phyloP scores from a whole-genome alignment of 225 moss, liverwort and hornwort genomes.

The Physcomitrellopsis africana region DNA sequence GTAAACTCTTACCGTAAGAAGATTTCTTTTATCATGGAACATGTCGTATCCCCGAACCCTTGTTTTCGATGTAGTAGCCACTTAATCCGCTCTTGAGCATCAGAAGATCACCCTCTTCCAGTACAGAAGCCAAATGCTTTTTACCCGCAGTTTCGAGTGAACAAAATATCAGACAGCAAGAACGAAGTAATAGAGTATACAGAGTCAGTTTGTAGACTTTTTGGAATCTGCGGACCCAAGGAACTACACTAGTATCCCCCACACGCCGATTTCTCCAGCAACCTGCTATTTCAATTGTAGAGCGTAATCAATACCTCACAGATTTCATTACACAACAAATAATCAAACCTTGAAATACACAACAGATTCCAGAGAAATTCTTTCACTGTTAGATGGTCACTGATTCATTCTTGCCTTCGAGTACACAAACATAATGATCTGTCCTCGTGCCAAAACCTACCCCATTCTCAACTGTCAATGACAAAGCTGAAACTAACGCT shows the following conservation, averaged over 20 bases:
- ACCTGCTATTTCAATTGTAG: conserved; percentile 15
- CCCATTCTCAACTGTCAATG: not conserved
- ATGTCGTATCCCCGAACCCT: not conserved
- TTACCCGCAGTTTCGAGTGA: not conserved
- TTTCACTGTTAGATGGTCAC: not conserved
- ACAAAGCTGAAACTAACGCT: not conserved
- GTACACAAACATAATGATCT: conserved; percentile 9
- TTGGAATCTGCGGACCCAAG: conserved; percentile 10
- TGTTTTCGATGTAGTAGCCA: not conserved
- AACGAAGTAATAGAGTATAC: not conserved
- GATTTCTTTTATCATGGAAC: not conserved
- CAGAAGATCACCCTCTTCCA: not conserved
- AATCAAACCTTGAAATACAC: not conserved
- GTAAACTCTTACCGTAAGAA: conserved; percentile 7
- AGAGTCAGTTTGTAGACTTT: not conserved
- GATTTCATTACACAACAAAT: not conserved
- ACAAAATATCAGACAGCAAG: not conserved
- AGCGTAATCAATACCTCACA: conserved; percentile 8
- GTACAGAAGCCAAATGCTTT: not conserved
- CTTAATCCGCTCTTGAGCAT: conserved; percentile 1
- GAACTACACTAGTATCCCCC: not conserved
- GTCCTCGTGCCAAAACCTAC: not conserved
- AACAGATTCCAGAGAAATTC: not conserved
- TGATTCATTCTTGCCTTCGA: not conserved
- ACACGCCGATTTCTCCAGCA: not conserved